Percentiles rank a stretch among this genome's conserved stretches.
These are phyloP conservation scores for Tephrocybe sp. DNA, from an alignment of 768 basidiomycete species.

Conservation along the genomic window DNA sequence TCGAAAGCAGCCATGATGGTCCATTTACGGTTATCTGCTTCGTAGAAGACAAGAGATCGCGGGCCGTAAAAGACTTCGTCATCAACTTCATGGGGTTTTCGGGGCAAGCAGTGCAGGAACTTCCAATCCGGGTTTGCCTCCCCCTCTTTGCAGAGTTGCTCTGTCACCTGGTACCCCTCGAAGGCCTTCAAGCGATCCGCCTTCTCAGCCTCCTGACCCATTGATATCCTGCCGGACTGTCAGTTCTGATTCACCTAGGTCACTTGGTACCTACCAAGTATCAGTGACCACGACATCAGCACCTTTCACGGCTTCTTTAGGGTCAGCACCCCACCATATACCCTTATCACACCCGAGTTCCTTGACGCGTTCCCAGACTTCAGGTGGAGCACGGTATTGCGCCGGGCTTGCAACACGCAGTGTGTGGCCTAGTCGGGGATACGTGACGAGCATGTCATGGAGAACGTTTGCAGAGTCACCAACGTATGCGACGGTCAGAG, in stretches of 20 bases:
- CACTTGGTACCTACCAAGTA: constrained; percentile 70
- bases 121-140: constrained; percentile 88
- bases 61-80: constrained; percentile 97
- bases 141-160: constrained; percentile 75
- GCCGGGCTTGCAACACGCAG: constrained; percentile 83
- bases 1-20: constrained; percentile 93
- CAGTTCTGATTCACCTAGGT: background rate
- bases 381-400: constrained; percentile 65
- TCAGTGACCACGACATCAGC: constrained; percentile 98
- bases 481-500: constrained; percentile 89
- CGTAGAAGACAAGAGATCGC: constrained; percentile 89
- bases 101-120: constrained; percentile 94
- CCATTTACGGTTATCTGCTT: constrained; percentile 97
- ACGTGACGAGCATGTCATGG: constrained; percentile 96
- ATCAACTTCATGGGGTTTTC: constrained; percentile 92
- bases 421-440: constrained; percentile 87
- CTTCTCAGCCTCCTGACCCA: constrained; percentile 98
- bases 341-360: constrained; percentile 71
- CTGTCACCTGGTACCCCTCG: constrained; percentile 92
- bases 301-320: constrained; percentile 81
- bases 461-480: constrained; percentile 95
- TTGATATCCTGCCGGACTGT: constrained; percentile 78
- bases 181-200: constrained; percentile 85
- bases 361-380: constrained; percentile 82
- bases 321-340: constrained; percentile 77